These are phyloP conservation scores for Xylaria cubensis DNA, from an alignment of 495 filamentous ascomycete species.

Conservation along the genomic window DNA sequence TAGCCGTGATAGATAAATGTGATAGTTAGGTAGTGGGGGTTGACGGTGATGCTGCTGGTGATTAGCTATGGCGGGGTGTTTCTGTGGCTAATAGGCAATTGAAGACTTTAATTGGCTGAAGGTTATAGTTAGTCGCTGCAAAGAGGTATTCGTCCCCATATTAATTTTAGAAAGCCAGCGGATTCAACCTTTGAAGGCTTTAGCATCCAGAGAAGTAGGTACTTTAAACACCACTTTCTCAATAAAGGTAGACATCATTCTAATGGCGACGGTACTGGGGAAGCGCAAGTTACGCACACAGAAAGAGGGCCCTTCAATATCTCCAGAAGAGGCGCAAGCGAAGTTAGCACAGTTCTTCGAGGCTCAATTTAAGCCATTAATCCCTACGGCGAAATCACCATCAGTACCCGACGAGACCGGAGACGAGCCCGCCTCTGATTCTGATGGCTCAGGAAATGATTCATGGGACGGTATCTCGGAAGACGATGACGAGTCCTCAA, in stretches of 20 bases:
- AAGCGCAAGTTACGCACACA: slow-evolving; percentile 49
- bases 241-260: background rate
- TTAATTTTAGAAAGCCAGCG: slow-evolving; percentile 25
- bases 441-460: slow-evolving; percentile 44
- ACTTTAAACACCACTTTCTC: background rate
- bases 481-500: slow-evolving; percentile 36
- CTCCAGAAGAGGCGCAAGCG: slow-evolving; percentile 47
- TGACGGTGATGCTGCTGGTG: background rate
- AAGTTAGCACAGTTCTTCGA: slow-evolving; percentile 86
- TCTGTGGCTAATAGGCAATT: slow-evolving; percentile 25
- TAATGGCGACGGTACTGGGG: slow-evolving; percentile 48
- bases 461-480: slow-evolving; percentile 70
- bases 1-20: too few species aligned
- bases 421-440: slow-evolving; percentile 33
- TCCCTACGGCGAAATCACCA: slow-evolving; percentile 37
- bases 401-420: slow-evolving; percentile 40
- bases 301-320: slow-evolving; percentile 33
- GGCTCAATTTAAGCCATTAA: slow-evolving; percentile 78
- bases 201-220: background rate
- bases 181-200: slow-evolving; percentile 23
- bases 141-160: slow-evolving; percentile 26
- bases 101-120: slow-evolving; percentile 27
- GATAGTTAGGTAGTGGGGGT: background rate
- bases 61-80: slow-evolving; percentile 34
- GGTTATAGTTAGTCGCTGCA: background rate